These are phyloP conservation scores for Purshia tridentata DNA, from an alignment of 306 rosid genomes.

Conservation along the genomic window DNA sequence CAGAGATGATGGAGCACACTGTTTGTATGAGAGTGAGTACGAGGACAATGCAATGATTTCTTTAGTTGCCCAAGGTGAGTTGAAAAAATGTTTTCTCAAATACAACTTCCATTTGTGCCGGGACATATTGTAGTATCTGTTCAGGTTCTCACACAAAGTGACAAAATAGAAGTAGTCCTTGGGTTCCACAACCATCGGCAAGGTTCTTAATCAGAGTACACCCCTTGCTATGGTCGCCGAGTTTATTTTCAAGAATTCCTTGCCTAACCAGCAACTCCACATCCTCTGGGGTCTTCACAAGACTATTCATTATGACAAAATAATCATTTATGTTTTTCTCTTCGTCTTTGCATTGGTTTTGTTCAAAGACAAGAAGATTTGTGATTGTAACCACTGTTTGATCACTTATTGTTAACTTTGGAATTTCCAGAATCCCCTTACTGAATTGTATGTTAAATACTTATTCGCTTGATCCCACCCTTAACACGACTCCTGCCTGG, in stretches of 20 bases:
- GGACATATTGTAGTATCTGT: background rate
- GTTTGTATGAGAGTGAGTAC: slow-evolving; percentile 18
- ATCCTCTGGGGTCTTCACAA: slow-evolving; percentile 21
- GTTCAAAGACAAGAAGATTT: slow-evolving; percentile 40
- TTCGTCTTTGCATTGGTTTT: slow-evolving; percentile 3
- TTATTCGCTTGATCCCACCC: slow-evolving; percentile 3
- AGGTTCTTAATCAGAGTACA: background rate
- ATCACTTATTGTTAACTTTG: slow-evolving; percentile 17
- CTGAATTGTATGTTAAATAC: slow-evolving; percentile 28
- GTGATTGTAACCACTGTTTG: background rate
- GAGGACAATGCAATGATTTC: slow-evolving; percentile 24
- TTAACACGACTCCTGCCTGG: slow-evolving; percentile 34
- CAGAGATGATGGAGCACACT: background rate
- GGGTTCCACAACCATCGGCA: slow-evolving; percentile 9
- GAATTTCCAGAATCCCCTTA: slow-evolving; percentile 28
- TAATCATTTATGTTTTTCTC: slow-evolving; percentile 25
- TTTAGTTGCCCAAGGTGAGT: slow-evolving; percentile 25
- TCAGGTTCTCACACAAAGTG: background rate
- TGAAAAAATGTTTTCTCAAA: slow-evolving; percentile 24
- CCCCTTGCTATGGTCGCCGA: background rate
- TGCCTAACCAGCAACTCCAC: slow-evolving; percentile 2
- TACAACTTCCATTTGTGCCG: slow-evolving; percentile 27
- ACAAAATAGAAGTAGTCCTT: slow-evolving; percentile 11
- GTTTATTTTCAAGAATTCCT: slow-evolving; percentile 14
- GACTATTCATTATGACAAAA: slow-evolving; percentile 16